Base-by-base conservation (phyloP, 2,329 filamentous ascomycete species). In the Nigrograna mackinnonii region DNA sequence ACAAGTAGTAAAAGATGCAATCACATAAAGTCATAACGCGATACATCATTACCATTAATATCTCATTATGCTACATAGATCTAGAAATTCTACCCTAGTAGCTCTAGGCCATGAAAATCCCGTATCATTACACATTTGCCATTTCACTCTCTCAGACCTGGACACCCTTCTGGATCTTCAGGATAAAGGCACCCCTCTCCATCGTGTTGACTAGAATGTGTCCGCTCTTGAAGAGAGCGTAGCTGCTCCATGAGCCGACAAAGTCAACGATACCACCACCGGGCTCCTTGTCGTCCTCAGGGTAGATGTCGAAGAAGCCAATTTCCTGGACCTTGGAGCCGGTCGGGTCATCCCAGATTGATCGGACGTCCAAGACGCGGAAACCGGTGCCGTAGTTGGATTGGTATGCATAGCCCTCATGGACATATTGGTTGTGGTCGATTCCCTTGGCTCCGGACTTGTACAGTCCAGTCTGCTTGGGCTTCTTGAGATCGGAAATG, bases 371-470 rank as follows among this genome's bases (percentile, higher is more conserved):
- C 6, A 72, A 46, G 21, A 73, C 61, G 22, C 69, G 67, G 52
- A 73, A 64, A 13, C 70, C 70, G 14, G 64, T 65, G 32, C 69
- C 69, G 46, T 73, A 73, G 60, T 73, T 72, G 12, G 64, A 68
- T 46, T 73, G 70, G 58, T 73, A 75, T 3, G 66, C 62, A 16
- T 67, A 62, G 1, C 69, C 70, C 34, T 72, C 57, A 12, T 64
- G 58, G n/a, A 74, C 62, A 33, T 76, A 76, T 49, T 75, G 72
- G 55, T 75, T 75, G 62, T 76, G 72, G 49, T 75, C 73, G 30
- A 76, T 66, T n/a, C 64, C 62, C 30, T 62, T 61, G 34, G 64
- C 66, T 1, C 54, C 55, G 20, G 58, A 63, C 48, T 69, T 68
- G 62, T 73, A 75, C 43, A 66, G 52, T 13, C 72, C 72, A 11